phyloP scores from a whole-genome alignment of 2,329 filamentous ascomycete genomes.

The Fulvia fulva region DNA sequence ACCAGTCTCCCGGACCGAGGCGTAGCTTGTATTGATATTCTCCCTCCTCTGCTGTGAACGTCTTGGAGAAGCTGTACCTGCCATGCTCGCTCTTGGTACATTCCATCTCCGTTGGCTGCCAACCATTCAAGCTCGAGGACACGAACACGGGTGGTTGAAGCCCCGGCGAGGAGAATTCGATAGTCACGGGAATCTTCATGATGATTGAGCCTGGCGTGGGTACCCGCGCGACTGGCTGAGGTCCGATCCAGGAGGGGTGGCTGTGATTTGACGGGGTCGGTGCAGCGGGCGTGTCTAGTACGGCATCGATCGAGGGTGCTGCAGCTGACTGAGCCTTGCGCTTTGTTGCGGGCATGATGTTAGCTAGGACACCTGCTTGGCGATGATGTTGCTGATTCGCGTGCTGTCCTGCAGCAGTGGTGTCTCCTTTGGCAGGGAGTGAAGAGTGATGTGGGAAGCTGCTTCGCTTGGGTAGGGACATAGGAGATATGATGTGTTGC shows the following conservation, averaged over 20 bases:
- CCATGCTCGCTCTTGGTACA: conserved; percentile 45
- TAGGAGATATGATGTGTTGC: conserved; percentile 1
- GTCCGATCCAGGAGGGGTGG: conserved; percentile 31
- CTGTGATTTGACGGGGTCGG: conserved; percentile 3
- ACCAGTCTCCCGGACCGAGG: conserved; percentile 63
- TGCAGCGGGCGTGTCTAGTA: conserved; percentile 7
- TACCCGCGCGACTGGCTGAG: conserved; percentile 15
- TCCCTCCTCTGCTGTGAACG: conserved; percentile 53
- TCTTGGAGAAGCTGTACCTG: conserved; percentile 55
- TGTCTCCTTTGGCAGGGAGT: not conserved
- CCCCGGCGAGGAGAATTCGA: conserved; percentile 59
- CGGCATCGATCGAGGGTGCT: conserved; percentile 12
- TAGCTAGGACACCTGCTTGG: conserved; percentile 4
- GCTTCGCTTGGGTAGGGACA: not conserved
- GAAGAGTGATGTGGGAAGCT: not conserved
- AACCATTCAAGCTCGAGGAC: conserved; percentile 65
- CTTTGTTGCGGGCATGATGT: conserved; percentile 6
- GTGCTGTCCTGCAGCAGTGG: not conserved
- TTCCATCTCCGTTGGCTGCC: conserved; percentile 65
- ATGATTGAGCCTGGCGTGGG: conserved; percentile 17
- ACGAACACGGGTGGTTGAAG: conserved; percentile 65
- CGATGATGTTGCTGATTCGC: not conserved
- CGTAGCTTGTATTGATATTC: conserved; percentile 74
- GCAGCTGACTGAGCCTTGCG: conserved; percentile 1
- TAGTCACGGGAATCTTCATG: conserved; percentile 45